Evolutionary conservation across 768 basidiomycete species (phyloP).

Genomic region (Ramaria sp.): DNA sequence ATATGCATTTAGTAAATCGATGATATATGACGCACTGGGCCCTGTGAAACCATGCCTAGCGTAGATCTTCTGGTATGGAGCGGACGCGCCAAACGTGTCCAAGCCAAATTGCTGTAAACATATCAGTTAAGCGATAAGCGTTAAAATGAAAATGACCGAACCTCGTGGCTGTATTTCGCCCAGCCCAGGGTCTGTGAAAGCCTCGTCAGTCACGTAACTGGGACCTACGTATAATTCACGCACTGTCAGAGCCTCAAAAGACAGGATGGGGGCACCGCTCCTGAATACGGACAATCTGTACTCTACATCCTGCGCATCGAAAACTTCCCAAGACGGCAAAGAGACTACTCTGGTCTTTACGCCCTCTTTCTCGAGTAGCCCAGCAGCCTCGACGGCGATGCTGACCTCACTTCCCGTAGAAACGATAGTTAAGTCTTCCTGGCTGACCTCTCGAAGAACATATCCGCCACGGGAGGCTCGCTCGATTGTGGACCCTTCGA

Average conservation of each 20-base stretch:
- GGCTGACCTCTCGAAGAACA: constrained; percentile 69
- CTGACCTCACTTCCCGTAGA: constrained; percentile 82
- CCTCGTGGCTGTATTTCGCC: constrained; percentile 85
- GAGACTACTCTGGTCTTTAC: constrained; percentile 76
- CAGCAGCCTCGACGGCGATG: constrained; percentile 81
- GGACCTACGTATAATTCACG: constrained; percentile 16
- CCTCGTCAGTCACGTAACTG: constrained; percentile 6
- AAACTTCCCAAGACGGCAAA: constrained; percentile 84
- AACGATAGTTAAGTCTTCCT: constrained; percentile 84
- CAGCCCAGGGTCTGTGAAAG: constrained; percentile 55
- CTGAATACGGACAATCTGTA: constrained; percentile 81
- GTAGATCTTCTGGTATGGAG: constrained; percentile 84
- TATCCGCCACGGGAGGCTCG: constrained; percentile 79
- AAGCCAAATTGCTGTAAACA: constrained; percentile 54
- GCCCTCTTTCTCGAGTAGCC: constrained; percentile 65
- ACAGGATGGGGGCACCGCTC: constrained; percentile 82
- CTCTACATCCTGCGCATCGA: constrained; percentile 67
- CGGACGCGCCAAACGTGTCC: constrained; percentile 75
- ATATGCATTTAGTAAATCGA: neutral
- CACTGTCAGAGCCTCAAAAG: constrained; percentile 71
- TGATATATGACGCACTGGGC: constrained; percentile 53
- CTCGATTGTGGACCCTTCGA: constrained; percentile 81
- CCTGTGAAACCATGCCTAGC: constrained; percentile 84
- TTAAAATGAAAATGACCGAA: neutral
- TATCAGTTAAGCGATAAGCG: constrained; percentile 8